Evolutionary conservation across 2,329 filamentous ascomycete species (phyloP), one percentile per base, ranked within the genome.

Genomic region (Colletotrichum liaoningense): DNA sequence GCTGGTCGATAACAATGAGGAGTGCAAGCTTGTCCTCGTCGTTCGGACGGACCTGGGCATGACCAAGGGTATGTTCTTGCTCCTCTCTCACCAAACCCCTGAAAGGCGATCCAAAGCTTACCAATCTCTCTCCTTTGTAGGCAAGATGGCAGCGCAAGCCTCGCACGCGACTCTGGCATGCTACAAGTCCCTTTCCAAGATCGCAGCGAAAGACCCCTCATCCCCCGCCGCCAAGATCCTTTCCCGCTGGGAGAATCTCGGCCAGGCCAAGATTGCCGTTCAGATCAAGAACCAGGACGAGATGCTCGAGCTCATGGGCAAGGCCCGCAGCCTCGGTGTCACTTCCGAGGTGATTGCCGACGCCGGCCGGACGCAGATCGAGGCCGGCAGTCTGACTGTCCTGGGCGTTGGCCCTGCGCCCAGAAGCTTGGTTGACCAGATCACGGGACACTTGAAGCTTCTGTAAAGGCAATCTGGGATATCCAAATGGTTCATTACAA

Each of bases 281-380:
- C 95, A 98, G 84, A 88, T 93, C 77, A 97, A 96, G 85, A 92
- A 91, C 74, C 93, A 98, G 84, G 94, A 97, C 46, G 94, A 97
- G 80, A 84, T 97, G 77, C 84, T 97, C 74, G 85, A 86, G 75
- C 84, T 93, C 77, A 93, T 95, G 84, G 93, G 92, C 67, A 92
- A 93, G 82, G 97, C 97, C 3, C 88, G 94, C 75, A 94, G 92
- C 80, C 82, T 98, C 72, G 96, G 97, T 1, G 83, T 99, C 72
- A 95, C 95, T 74, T 95, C 96, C 66, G 93, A 96, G 82, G 92
- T 98, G 66, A 96, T 99, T 77, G 92, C 94, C 79, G 97, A 99
- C 84, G 97, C 97, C n/a, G 97, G 97, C 16, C 90, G 97, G 74
- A 99, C 97, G 58, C 97, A 99, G 89, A 98, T 99, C 83, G 95